Evolutionary conservation across 371 early-diverging fungal genomes (phyloP).

Genomic region (Mortierella sp.): DNA sequence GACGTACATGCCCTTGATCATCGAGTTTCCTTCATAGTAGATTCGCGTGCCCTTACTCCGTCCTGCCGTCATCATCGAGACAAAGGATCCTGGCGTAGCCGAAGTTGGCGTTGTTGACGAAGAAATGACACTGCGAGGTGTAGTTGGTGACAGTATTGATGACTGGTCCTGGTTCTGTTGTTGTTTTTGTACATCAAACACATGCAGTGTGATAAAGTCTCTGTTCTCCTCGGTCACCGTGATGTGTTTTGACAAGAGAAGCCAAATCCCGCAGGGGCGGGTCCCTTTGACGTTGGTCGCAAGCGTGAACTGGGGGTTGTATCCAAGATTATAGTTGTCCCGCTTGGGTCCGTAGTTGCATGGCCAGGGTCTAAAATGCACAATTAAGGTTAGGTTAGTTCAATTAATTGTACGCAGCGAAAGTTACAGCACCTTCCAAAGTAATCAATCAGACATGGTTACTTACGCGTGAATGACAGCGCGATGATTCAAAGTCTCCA

Average conservation of each 20-base stretch:
- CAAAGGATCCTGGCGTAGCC: neutral
- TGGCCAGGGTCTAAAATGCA: slow-evolving; percentile 67
- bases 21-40: slow-evolving; percentile 82
- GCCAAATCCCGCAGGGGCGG: slow-evolving; percentile 77
- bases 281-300: slow-evolving; percentile 69
- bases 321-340: slow-evolving; percentile 77
- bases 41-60: slow-evolving; percentile 70
- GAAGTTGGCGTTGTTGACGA: slow-evolving; percentile 2
- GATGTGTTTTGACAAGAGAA: slow-evolving; percentile 88
- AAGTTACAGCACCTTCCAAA: too few relatives aligned
- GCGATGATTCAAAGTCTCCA: slow-evolving; percentile 54
- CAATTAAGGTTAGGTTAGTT: neutral
- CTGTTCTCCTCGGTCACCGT: slow-evolving; percentile 84
- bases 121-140: slow-evolving; percentile 12
- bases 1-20: slow-evolving; percentile 84
- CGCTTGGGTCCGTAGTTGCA: slow-evolving; percentile 73
- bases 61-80: neutral
- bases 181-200: slow-evolving; percentile 76
- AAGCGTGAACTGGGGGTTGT: slow-evolving; percentile 86
- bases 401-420: too few relatives aligned
- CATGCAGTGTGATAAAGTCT: slow-evolving; percentile 89
- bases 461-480: slow-evolving; percentile 63
- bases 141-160: slow-evolving; percentile 16
- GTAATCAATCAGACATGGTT: too few relatives aligned
- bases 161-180: slow-evolving; percentile 17